Conservation (phyloP, 257 asterid genomes). For the Solanum tarapatanum region DNA sequence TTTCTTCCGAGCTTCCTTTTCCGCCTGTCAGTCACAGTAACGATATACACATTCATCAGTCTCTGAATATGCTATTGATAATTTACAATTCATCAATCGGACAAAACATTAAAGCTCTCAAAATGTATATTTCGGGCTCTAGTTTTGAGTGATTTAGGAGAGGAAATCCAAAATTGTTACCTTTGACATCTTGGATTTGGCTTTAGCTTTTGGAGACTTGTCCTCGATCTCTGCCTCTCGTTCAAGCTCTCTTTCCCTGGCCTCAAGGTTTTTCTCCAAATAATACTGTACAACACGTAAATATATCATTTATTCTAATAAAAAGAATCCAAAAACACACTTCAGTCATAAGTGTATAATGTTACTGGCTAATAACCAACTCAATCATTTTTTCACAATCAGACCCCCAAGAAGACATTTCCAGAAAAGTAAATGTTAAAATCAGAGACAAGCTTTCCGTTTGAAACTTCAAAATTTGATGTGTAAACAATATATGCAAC, state of each 20-base stretch:
- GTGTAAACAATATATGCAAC: background rate
- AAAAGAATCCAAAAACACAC: background rate
- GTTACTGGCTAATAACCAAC: background rate
- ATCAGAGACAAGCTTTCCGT: background rate
- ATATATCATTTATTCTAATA: background rate
- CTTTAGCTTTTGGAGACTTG: constrained; percentile 85
- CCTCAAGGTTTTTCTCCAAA: constrained; percentile 95
- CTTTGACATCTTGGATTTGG: constrained; percentile 99
- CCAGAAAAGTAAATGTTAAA: background rate
- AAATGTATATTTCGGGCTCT: background rate
- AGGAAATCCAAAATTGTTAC: constrained; percentile 11
- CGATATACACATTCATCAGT: background rate
- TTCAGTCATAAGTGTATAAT: background rate
- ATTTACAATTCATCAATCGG: background rate
- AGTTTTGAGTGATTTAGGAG: background rate
- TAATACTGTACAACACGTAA: constrained; percentile 51
- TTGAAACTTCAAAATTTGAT: background rate
- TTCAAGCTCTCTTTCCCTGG: constrained; percentile 83
- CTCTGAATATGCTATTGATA: background rate
- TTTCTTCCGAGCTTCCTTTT: constrained; percentile 86
- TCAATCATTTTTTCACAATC: background rate
- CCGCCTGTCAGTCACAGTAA: constrained; percentile 44
- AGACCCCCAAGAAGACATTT: background rate
- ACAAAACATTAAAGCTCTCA: background rate
- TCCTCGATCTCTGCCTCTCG: constrained; percentile 97